A percentile compares a stretch with the other conserved stretches of the same genome.
Conservation (phyloP, 495 filamentous ascomycete genomes). For the Lasiosphaeris hirsuta region DNA sequence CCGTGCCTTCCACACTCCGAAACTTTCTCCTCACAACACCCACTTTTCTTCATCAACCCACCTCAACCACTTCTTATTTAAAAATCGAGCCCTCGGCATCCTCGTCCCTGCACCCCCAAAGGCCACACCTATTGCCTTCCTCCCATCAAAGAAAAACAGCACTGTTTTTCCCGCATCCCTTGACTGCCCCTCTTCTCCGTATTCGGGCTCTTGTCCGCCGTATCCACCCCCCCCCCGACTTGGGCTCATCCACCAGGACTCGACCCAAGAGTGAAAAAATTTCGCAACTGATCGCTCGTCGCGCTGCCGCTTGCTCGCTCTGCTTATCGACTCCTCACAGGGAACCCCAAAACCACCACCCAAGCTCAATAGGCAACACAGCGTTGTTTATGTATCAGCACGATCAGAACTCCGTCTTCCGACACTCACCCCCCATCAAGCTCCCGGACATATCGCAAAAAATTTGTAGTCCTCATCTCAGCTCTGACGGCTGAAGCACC, state of each 20-base stretch:
- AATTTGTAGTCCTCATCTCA: conserved; percentile 79
- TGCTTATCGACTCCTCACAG: conserved; percentile 2
- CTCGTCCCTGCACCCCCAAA: neutral
- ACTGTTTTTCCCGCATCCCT: neutral
- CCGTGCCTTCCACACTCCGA: conserved; percentile 2
- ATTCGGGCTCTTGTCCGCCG: conserved; percentile 13
- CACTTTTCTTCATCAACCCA: conserved; percentile 14
- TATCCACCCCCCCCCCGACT: conserved; percentile 9
- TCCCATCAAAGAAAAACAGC: neutral
- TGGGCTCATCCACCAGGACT: conserved; percentile 18
- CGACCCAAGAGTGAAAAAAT: conserved; percentile 13
- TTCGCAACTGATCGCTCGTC: conserved; percentile 16
- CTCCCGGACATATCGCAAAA: conserved; percentile 89
- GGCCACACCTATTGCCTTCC: neutral
- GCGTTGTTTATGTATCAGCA: conserved; percentile 59
- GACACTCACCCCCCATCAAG: conserved; percentile 84
- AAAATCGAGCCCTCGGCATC: neutral
- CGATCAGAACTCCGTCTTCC: conserved; percentile 51
- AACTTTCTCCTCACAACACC: conserved; percentile 15
- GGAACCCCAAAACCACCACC: conserved; percentile 24
- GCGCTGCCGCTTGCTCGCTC: conserved; percentile 2
- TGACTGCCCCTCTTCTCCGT: conserved; percentile 4
- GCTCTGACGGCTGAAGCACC: conserved; percentile 76
- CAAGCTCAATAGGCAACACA: conserved; percentile 40
- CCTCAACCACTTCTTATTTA: neutral